Conservation (phyloP, 2,329 filamentous ascomycete species). For the Amphichorda felina region DNA sequence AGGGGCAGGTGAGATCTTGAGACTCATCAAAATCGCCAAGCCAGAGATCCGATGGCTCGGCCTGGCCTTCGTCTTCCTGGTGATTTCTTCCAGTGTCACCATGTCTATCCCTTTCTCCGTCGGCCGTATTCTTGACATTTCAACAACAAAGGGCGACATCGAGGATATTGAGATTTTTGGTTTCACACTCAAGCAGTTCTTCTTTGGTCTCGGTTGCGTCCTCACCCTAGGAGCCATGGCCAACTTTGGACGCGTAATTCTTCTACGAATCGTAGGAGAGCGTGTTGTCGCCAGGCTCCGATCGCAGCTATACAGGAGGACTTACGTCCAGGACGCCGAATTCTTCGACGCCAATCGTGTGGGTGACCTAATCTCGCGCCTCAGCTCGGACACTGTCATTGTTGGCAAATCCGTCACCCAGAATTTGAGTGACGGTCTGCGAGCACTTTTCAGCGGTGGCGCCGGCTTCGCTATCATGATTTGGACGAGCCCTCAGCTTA, state of each 20-base stretch:
- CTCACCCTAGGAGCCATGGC: conserved; percentile 75
- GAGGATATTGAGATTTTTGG: conserved; percentile 69
- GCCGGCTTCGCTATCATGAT: conserved; percentile 90
- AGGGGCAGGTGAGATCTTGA: conserved; percentile 66
- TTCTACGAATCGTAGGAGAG: conserved; percentile 89
- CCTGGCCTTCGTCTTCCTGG: conserved; percentile 70
- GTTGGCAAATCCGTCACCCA: conserved; percentile 98
- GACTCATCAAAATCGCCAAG: conserved; percentile 77
- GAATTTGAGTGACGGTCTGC: conserved; percentile 90
- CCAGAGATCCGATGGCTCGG: conserved; percentile 72
- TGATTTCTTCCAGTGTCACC: conserved; percentile 84
- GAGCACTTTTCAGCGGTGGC: conserved; percentile 77
- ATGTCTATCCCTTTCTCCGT: conserved; percentile 97
- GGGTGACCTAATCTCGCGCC: conserved; percentile 87
- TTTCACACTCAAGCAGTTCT: conserved; percentile 77
- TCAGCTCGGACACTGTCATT: conserved; percentile 93
- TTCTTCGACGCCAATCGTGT: conserved; percentile 98
- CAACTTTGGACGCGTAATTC: conserved; percentile 89
- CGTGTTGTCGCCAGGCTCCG: conserved; percentile 83
- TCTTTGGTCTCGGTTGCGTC: conserved; percentile 63
- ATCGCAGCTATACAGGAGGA: conserved; percentile 80
- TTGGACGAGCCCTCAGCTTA: conserved; percentile 88
- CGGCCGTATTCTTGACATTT: conserved; percentile 86
- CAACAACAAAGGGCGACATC: conserved; percentile 59
- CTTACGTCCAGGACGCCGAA: conserved; percentile 94